Percentiles rank a stretch among this genome's conserved stretches.
These are phyloP conservation scores for Blastobotrys illinoisensis DNA, from an alignment of 1,139 yeast species.

Conservation along the genomic window DNA sequence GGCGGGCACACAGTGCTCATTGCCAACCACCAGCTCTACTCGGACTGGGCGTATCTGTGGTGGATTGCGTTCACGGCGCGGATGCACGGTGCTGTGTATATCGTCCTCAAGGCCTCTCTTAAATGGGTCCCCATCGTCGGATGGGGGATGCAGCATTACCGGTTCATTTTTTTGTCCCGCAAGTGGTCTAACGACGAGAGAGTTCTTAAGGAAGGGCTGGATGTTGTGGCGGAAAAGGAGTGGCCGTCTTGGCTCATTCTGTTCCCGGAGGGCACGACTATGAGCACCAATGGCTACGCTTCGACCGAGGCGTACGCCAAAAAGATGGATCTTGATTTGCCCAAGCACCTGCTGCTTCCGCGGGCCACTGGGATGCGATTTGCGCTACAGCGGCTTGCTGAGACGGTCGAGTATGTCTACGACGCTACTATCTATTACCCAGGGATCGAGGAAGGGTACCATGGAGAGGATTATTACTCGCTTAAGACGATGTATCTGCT, in stretches of 20 bases:
- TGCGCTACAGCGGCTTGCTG: slow-evolving; percentile 52
- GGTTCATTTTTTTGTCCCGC: slow-evolving; percentile 74
- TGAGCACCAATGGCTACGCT: slow-evolving; percentile 57
- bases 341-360: slow-evolving; percentile 70
- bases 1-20: slow-evolving; percentile 52
- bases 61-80: slow-evolving; percentile 69
- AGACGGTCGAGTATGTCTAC: slow-evolving; percentile 63
- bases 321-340: slow-evolving; percentile 39
- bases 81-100: slow-evolving; percentile 58
- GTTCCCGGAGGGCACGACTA: slow-evolving; percentile 94
- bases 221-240: slow-evolving; percentile 36
- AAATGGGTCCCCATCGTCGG: slow-evolving; percentile 74
- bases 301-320: slow-evolving; percentile 55
- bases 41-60: slow-evolving; percentile 95
- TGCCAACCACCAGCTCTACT: slow-evolving; percentile 87
- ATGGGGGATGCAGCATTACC: slow-evolving; percentile 75
- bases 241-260: slow-evolving; percentile 51
- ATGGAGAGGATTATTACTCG: slow-evolving; percentile 74
- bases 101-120: slow-evolving; percentile 75
- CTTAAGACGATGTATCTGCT: slow-evolving; percentile 56
- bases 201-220: slow-evolving; percentile 51
- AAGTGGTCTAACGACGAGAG: slow-evolving; percentile 77
- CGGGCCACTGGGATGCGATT: slow-evolving; percentile 73
- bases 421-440: slow-evolving; percentile 82
- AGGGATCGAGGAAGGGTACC: slow-evolving; percentile 55